Evolutionary conservation across 495 filamentous ascomycete genomes (phyloP), one percentile per base, ranked within the genome.

Genomic region (Friedmanniomyces endolithicus): DNA sequence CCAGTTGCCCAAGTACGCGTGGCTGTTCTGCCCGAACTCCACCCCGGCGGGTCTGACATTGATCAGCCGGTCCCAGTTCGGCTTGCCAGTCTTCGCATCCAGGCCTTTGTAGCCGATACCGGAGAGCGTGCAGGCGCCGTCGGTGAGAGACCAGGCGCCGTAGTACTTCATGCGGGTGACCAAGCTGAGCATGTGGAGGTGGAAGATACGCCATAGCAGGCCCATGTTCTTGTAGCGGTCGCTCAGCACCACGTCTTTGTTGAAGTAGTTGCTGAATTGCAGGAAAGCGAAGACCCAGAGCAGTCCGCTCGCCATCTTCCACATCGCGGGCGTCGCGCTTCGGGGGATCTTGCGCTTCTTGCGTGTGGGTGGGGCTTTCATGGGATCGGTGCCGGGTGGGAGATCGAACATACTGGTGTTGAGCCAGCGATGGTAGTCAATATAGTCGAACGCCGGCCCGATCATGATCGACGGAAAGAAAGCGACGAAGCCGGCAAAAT

Each of bases 91-190:
- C 52, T 78, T 79, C 2, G 83, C 78, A 61, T 97, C 88, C 25
- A 97, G 78, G 40, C 94, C 90, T 61, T 94, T 95, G 72, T 88
- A 98, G 41, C 94, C 90, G 61, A 98, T 78, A 2, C 92, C 92
- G 6, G 88, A 84, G 12, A 98, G 78, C 52, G 97, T 96, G 66
- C 90, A 98, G 40, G 92, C 83, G 44, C 92, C 92, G 69, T 98
- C 92, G 1, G 90, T 88, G 57, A 98, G 70, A 47, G 77, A 79
- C 92, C 92, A 98, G 1, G 92, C 89, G 37, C 90, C 92, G 62
- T 97, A 98, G 71, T 94, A 98, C 69, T 97, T 97, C 33, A 82
- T 76, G 19, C 92, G 83, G 6, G 84, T 75, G 3, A 85, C 81
- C 55, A 97, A 76, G 24, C 82, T 82, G 29, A 95, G 75, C 80